Conservation (phyloP, 2,329 filamentous ascomycete genomes). For the Alternaria metachromatica region DNA sequence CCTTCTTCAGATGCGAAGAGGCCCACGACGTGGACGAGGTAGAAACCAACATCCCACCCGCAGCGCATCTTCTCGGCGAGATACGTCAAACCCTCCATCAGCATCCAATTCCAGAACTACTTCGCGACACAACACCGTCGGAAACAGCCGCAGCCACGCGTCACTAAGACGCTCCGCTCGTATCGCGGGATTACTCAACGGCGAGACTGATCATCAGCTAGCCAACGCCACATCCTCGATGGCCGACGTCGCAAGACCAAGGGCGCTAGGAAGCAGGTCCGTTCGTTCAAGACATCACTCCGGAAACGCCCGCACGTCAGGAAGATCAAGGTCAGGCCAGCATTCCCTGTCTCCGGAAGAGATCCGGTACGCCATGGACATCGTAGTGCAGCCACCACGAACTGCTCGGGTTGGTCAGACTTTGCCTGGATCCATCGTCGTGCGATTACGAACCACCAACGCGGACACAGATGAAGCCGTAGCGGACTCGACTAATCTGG, state of each 20-base stretch:
- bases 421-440: conserved; percentile 41
- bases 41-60: conserved; percentile 41
- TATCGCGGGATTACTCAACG: conserved; percentile 40
- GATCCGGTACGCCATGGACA: conserved; percentile 48
- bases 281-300: conserved; percentile 39
- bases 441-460: conserved; percentile 43
- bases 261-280: conserved; percentile 40
- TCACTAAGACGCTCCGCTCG: conserved; percentile 42
- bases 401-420: conserved; percentile 42
- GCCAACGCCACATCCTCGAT: conserved; percentile 31
- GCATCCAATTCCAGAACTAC: conserved; percentile 13
- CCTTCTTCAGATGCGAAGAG: conserved; percentile 48
- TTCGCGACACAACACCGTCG: conserved; percentile 26
- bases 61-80: conserved; percentile 33
- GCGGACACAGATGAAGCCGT: conserved; percentile 41
- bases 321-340: conserved; percentile 34
- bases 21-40: conserved; percentile 44
- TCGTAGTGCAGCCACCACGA: conserved; percentile 46
- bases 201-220: conserved; percentile 26
- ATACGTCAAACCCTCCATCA: conserved; percentile 29
- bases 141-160: conserved; percentile 24
- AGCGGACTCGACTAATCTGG: conserved; percentile 42
- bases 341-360: conserved; percentile 35
- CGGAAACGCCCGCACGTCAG: conserved; percentile 27
- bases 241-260: conserved; percentile 49